Base-by-base conservation (phyloP, 345 rosid genomes). In the Sisymbrium irio region DNA sequence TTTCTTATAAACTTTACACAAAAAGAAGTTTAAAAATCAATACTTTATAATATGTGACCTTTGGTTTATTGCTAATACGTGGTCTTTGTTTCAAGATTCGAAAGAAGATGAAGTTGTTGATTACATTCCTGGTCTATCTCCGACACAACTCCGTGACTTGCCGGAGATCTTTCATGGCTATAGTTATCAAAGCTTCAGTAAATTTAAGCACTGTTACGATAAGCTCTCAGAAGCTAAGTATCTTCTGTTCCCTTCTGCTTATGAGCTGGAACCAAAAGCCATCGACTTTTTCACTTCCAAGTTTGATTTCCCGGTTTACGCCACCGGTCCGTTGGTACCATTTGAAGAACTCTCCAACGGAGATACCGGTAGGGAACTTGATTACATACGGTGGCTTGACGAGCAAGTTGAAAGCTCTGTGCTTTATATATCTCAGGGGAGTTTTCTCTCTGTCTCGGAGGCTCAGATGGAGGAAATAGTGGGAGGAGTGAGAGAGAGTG, bases 181-280 rank as follows among this genome's bases (percentile, higher is more conserved):
- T 15, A 40, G 1, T 15, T 62, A 77, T 12, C 50, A 9, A 60
- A 3, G 6, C 0, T 65, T 66, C 44, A 40, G 72, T 3, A 50
- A 0, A 35, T 22, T 28, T 1, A 65, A 84, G 82, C 6, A 12
- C 14, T 74, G 81, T 76, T 69, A 20, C 11, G 27, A 73, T 4
- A 62, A 62, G 67, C 84, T 84, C 20, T 53, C 77, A 0, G 66
- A 81, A 67, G 83, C 93, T 50, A 84, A 84, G 57, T 88, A 73
- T 30, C 83, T 89, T 41, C 70, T 89, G 1, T 85, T 91, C 81
- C 62, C 83, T 39, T 78, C 87, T 0, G 44, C 81, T 2, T 74
- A 77, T 22, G 89, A 87, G 67, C 85, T 85, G 7, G 96, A 91
- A 75, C 58, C 76, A 14, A 69, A 44, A 51, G 80, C 59, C 9